Conservation (phyloP, 2,329 filamentous ascomycete genomes). For the Exserohilum rostratum region DNA sequence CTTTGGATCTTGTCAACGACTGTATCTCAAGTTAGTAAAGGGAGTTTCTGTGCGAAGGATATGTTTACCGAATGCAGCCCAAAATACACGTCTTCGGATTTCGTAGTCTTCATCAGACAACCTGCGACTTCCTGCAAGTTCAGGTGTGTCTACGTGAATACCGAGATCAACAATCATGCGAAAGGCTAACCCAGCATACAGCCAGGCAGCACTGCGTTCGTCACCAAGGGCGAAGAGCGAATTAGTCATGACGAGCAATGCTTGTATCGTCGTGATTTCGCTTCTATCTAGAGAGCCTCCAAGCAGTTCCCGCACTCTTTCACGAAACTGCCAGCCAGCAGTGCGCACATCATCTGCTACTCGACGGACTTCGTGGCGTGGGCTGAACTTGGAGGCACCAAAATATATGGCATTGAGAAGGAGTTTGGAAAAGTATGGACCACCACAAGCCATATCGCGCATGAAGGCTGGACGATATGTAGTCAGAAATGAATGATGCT, state of each 20-base stretch:
- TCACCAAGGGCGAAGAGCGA: slow-evolving; percentile 59
- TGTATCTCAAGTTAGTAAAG: slow-evolving; percentile 16
- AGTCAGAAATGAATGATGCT: slow-evolving; percentile 57
- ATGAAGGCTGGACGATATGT: slow-evolving; percentile 58
- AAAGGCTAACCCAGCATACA: slow-evolving; percentile 64
- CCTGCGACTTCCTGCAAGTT: slow-evolving; percentile 36
- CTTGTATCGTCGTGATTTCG: slow-evolving; percentile 62
- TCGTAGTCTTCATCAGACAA: slow-evolving; percentile 56
- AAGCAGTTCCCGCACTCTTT: slow-evolving; percentile 56
- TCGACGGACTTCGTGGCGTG: slow-evolving; percentile 53
- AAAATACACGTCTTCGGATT: slow-evolving; percentile 54
- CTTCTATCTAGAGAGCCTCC: slow-evolving; percentile 55
- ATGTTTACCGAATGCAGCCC: slow-evolving; percentile 50
- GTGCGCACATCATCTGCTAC: slow-evolving; percentile 56
- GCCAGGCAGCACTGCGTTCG: slow-evolving; percentile 61
- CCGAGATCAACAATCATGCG: slow-evolving; percentile 62
- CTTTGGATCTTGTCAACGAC: slow-evolving; percentile 60
- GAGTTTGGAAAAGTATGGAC: slow-evolving; percentile 63
- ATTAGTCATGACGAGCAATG: slow-evolving; percentile 59
- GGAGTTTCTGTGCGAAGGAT: background rate
- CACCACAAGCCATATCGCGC: slow-evolving; percentile 57
- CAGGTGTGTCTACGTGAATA: slow-evolving; percentile 55
- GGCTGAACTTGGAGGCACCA: slow-evolving; percentile 55
- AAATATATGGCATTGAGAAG: slow-evolving; percentile 63
- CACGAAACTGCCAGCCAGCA: slow-evolving; percentile 56